Percentiles rank a stretch among this genome's conserved stretches.
These are phyloP conservation scores for Mycogone perniciosa DNA, from an alignment of 2,329 filamentous ascomycete genomes.

Conservation along the genomic window DNA sequence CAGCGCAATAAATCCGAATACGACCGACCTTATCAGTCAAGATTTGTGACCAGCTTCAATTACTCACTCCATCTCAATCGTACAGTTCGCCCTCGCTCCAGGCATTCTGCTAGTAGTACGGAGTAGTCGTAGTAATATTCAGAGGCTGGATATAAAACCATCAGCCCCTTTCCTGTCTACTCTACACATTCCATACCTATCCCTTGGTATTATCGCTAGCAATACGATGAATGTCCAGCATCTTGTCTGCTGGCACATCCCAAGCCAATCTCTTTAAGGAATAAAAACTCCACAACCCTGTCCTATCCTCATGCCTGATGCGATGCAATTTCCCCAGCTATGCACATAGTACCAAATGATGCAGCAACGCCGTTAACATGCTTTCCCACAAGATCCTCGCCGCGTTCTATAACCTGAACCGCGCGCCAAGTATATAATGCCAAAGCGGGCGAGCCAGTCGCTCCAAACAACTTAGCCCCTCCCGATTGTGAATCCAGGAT, in stretches of 20 bases:
- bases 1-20: no score
- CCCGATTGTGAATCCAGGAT: constrained; percentile 2
- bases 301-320: constrained; percentile 16
- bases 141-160: background rate
- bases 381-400: constrained; percentile 24
- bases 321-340: constrained; percentile 24
- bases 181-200: constrained; percentile 11
- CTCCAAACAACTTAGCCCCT: constrained; percentile 14
- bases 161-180: constrained; percentile 3
- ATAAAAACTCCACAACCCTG: constrained; percentile 20
- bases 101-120: no score
- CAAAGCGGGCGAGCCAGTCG: constrained; percentile 21
- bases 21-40: no score
- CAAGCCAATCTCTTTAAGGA: constrained; percentile 12
- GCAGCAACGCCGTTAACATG: constrained; percentile 32
- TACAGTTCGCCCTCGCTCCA: no score
- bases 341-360: constrained; percentile 23
- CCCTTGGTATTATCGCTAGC: constrained; percentile 16
- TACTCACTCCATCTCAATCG: no score
- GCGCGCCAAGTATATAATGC: constrained; percentile 24
- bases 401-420: constrained; percentile 27
- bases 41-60: no score
- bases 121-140: background rate
- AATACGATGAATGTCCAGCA: constrained; percentile 9
- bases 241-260: constrained; percentile 7